phyloP scores from a whole-genome alignment of 352 stramenopile genomes.

The Globisporangium orthogonon region DNA sequence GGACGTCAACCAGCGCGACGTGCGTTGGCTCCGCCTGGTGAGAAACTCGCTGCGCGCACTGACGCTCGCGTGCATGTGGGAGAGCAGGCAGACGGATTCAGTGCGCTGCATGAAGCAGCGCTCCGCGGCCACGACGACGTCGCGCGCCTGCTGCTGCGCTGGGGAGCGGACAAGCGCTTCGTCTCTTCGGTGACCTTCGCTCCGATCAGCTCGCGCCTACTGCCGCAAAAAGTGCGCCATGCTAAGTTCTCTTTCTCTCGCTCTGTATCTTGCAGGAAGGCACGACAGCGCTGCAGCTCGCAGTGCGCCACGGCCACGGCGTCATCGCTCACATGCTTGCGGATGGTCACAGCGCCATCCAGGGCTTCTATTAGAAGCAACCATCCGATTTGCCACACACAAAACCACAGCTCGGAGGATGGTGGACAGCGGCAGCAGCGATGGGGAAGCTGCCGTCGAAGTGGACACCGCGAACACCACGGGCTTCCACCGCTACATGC shows the following conservation, averaged over 20 bases:
- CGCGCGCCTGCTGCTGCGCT: slow-evolving; percentile 41
- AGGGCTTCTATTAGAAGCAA: slow-evolving; percentile 49
- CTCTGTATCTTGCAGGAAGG: slow-evolving; percentile 34
- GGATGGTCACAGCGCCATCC: slow-evolving; percentile 41
- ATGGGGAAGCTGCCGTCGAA: neutral
- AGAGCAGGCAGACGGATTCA: slow-evolving; percentile 60
- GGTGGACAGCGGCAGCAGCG: slow-evolving; percentile 2
- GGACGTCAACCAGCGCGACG: slow-evolving; percentile 59
- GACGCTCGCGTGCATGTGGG: too few relatives aligned
- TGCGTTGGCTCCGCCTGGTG: slow-evolving; percentile 8
- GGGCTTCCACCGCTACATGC: slow-evolving; percentile 32
- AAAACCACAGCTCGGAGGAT: neutral
- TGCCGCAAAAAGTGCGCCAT: too few relatives aligned
- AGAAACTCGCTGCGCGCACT: too few relatives aligned
- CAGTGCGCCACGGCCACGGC: slow-evolving; percentile 56
- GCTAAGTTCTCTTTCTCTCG: too few relatives aligned
- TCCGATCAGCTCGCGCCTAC: too few relatives aligned
- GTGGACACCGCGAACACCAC: too few relatives aligned
- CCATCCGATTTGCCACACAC: too few relatives aligned
- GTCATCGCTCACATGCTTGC: slow-evolving; percentile 53
- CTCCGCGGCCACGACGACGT: slow-evolving; percentile 58
- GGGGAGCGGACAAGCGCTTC: slow-evolving; percentile 50
- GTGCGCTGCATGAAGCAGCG: slow-evolving; percentile 59
- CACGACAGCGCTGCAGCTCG: slow-evolving; percentile 53
- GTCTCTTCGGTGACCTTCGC: slow-evolving; percentile 29